Conservation (phyloP, 768 basidiomycete species). For the Clitopilus passeckerianus region DNA sequence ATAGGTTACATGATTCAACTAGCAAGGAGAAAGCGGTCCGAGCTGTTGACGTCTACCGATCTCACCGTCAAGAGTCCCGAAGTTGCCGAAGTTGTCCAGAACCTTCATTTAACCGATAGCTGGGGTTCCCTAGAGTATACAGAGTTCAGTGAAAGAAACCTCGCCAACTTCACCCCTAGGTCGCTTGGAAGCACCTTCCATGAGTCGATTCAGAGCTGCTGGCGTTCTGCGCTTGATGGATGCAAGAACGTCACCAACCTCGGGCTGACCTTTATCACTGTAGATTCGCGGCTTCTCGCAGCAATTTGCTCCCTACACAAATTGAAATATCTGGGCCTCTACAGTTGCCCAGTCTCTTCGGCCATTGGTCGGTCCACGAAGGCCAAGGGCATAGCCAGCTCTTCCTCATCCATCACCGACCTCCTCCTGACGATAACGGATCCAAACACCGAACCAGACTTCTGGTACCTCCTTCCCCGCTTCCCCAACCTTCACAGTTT, state of each 20-base stretch:
- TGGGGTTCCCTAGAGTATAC: background rate
- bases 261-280: background rate
- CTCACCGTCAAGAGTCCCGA: background rate
- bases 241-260: background rate
- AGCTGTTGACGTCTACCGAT: background rate
- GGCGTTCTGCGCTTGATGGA: background rate
- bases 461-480: background rate
- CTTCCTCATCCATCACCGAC: background rate
- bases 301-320: background rate
- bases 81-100: background rate
- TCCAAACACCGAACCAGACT: background rate
- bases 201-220: background rate
- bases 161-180: background rate
- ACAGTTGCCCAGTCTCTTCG: background rate
- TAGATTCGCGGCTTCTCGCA: background rate
- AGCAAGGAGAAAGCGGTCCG: background rate
- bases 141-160: background rate
- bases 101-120: background rate
- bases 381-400: background rate
- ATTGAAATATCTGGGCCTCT: background rate
- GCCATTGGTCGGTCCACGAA: background rate
- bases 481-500: background rate
- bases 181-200: background rate
- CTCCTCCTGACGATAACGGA: background rate
- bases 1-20: background rate